Evolutionary conservation across 2,329 filamentous ascomycete species (phyloP), one percentile per base, ranked within the genome.

Genomic region (Trichophyton benhamiae): DNA sequence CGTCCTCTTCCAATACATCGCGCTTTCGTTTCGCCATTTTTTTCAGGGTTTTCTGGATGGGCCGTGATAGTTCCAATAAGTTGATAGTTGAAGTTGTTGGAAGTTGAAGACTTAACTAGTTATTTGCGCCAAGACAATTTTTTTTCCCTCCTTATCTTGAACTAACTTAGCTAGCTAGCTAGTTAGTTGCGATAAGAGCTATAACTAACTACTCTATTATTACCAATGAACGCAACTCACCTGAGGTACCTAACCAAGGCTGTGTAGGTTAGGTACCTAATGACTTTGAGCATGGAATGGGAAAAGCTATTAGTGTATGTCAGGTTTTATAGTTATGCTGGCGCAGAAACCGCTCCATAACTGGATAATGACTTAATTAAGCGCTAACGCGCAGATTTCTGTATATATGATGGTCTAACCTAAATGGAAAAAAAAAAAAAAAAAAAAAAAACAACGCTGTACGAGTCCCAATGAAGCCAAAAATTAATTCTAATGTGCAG

Each of bases 11-110:
- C 17, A 69, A 59, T 25, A 75, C 74, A 60, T 62, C 63, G n/a
- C 70, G 69, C 64, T 77, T 77, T 61, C 75, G 70, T 66, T 77
- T 77, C 0, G 73, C 68, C 75, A 63, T 65, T 8, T 17, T 17
- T 59, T 2, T 6, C 25, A 20, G 11, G n/a, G 17, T 22, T 41
- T 36, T 41, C 22, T 6, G 13, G 15, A 30, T 15, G 48, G 5
- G 20, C n/a, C 9, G 48, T 38, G 48, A 22, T 53, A 3, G 22
- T 17, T 55, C 5, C 13, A 30, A n/a, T 25, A 25, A 25, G 1
- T 53, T 33, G 27, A 30, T 44, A 9, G 2, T 33, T 3, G 27
- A 55, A 55, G 52, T 36, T 55, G 49, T 55, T 27, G 52, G 17
- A 38, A 55, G 25, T 22, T 17, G 52, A 55, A 33, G 20, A 20